Evolutionary conservation across 2,329 filamentous ascomycete genomes (phyloP).

Genomic region (Fusarium torreyae): DNA sequence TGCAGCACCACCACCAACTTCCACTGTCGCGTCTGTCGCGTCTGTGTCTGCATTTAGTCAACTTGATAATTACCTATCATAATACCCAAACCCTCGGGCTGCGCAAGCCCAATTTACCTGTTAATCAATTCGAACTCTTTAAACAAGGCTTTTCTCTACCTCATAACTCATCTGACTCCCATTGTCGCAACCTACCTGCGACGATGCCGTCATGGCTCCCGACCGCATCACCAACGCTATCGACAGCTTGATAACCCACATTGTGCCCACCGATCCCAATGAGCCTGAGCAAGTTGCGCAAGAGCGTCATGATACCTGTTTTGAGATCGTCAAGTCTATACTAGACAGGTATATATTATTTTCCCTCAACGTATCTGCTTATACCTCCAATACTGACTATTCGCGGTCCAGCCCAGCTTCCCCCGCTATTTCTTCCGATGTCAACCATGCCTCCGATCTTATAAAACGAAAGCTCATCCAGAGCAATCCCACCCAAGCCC

Average conservation of each 20-base stretch:
- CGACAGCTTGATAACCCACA: slow-evolving; percentile 81
- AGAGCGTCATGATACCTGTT: slow-evolving; percentile 76
- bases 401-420: slow-evolving; percentile 60
- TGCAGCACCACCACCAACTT: slow-evolving; percentile 36
- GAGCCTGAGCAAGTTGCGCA: slow-evolving; percentile 79
- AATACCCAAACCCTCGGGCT: slow-evolving; percentile 2
- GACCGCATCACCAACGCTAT: slow-evolving; percentile 84
- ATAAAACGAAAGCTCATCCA: slow-evolving; percentile 91
- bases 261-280: slow-evolving; percentile 76
- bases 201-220: slow-evolving; percentile 70
- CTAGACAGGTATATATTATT: slow-evolving; percentile 62
- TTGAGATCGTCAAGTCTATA: slow-evolving; percentile 66
- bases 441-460: slow-evolving; percentile 92
- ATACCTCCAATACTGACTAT: slow-evolving; percentile 6
- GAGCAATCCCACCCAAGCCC: slow-evolving; percentile 82
- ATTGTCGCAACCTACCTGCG: slow-evolving; percentile 43
- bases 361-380: background rate
- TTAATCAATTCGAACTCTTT: background rate
- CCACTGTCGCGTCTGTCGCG: slow-evolving; percentile 51
- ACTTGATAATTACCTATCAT: slow-evolving; percentile 32
- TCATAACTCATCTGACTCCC: background rate
- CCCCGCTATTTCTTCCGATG: slow-evolving; percentile 75
- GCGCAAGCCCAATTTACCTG: slow-evolving; percentile 1
- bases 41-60: slow-evolving; percentile 34
- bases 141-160: background rate